phyloP scores from a whole-genome alignment of 2,329 filamentous ascomycete genomes.

The Neurospora sp. region DNA sequence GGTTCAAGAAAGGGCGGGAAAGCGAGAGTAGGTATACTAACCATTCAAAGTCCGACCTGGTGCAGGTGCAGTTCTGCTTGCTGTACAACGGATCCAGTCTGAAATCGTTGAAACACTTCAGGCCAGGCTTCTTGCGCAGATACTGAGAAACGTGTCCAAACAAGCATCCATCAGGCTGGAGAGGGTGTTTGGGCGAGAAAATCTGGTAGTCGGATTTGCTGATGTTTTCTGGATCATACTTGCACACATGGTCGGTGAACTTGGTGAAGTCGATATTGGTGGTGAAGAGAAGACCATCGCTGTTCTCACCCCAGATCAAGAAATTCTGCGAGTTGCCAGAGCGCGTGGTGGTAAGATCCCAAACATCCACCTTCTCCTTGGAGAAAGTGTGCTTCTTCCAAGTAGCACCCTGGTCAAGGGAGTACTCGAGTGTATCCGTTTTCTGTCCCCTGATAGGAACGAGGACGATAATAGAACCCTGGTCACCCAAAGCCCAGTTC shows the following conservation, averaged over 20 bases:
- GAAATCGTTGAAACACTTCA: conserved; percentile 72
- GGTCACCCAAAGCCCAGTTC: conserved; percentile 92
- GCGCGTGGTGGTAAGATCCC: conserved; percentile 77
- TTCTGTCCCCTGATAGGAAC: conserved; percentile 51
- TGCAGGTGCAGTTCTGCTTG: conserved; percentile 74
- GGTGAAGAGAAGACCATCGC: conserved; percentile 54
- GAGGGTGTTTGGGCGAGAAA: conserved; percentile 80
- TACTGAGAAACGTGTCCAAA: conserved; percentile 89
- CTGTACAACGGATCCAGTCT: conserved; percentile 61
- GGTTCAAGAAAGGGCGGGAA: background rate
- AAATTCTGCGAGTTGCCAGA: conserved; percentile 89
- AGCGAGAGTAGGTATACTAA: conserved; percentile 31
- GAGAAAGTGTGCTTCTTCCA: conserved; percentile 72
- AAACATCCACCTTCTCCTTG: conserved; percentile 59
- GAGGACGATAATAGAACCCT: conserved; percentile 85
- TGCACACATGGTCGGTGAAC: conserved; percentile 63
- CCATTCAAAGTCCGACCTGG: conserved; percentile 85
- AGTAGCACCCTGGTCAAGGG: conserved; percentile 60
- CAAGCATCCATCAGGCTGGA: conserved; percentile 68
- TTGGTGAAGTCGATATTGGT: conserved; percentile 85
- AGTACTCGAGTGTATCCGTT: conserved; percentile 47
- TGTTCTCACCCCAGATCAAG: conserved; percentile 68
- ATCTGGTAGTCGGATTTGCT: conserved; percentile 64
- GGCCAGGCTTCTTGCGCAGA: conserved; percentile 74
- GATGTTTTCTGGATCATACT: conserved; percentile 48